Base-by-base conservation (phyloP, 1,284 basidiomycete genomes). In the Leccinum angustisporum region DNA sequence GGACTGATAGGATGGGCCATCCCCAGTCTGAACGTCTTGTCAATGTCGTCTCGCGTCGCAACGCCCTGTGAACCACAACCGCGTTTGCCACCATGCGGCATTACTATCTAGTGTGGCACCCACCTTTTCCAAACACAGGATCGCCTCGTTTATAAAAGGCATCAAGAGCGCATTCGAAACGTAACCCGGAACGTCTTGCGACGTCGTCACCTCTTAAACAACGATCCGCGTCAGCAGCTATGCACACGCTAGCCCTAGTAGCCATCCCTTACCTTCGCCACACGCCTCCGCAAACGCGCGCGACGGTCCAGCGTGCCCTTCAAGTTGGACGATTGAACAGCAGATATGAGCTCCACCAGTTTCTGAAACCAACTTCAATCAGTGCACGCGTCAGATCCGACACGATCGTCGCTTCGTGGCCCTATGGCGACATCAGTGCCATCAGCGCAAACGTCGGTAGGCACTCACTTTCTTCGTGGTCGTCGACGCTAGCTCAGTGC, bases 1-100 rank as follows among this genome's bases (percentile, higher is more conserved):
- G 93, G 93, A 14, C 96, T 96, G 94, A 97, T 97, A 1, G 95
- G 95, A 72, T 98, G 95, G 64, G 89, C 91, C 94, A 97, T 98
- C 54, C 96, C 97, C 16, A 97, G 81, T 70, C 88, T 90, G 60
- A 98, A 85, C 0, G 94, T 97, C 67, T 90, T 94, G 78, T 98
- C 97, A 66, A 98, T 98, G 73, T 98, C 95, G 62, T 98, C 95
- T 51, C 92, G 86, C 1, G 93, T 92, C 1, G 95, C 96, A 25
- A 91, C 86, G 6, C 95, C 95, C 86, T 94, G 63, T 57, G 8
- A 62, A 54, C 27, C 54, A 53, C 38, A 30, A 30, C 13, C 2
- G 10, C 27, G 25, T 30, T n/a, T 52, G 10, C n/a, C 56, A 21
- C 11, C 14, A 7, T 2, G 25, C 25, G 25, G 25, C 25, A 25